Conservation (phyloP, 257 asterid genomes). For the Salvia splendens region DNA sequence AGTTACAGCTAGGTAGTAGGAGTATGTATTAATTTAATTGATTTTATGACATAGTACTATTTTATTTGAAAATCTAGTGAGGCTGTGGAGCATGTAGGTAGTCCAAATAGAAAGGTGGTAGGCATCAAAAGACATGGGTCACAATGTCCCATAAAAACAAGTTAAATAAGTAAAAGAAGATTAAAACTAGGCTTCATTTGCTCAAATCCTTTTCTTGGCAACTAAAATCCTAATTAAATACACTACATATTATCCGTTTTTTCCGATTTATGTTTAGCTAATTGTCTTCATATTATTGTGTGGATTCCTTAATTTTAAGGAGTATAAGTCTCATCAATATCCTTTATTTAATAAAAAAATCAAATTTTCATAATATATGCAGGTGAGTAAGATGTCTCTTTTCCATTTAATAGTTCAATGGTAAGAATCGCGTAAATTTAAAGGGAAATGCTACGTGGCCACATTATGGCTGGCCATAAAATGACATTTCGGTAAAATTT, state of each 20-base stretch:
- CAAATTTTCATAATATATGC: too few species aligned
- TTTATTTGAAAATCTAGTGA: background rate
- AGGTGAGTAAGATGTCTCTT: too few species aligned
- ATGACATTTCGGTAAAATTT: too few species aligned
- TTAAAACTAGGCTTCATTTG: constrained; percentile 30
- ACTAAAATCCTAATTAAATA: constrained; percentile 31
- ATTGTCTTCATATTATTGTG: constrained; percentile 32
- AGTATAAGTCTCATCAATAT: background rate
- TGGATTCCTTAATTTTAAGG: constrained; percentile 7
- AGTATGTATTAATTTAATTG: background rate
- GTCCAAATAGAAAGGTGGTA: constrained; percentile 39
- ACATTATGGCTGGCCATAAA: too few species aligned
- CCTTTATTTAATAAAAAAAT: background rate
- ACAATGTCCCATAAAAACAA: constrained; percentile 45
- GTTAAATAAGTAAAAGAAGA: constrained; percentile 32
- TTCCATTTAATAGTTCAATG: too few species aligned
- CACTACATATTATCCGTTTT: constrained; percentile 35
- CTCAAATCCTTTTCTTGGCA: constrained; percentile 44
- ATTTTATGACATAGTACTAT: background rate
- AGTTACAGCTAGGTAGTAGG: background rate
- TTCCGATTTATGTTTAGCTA: constrained; percentile 9
- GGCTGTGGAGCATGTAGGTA: constrained; percentile 29
- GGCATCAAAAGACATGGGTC: constrained; percentile 57
- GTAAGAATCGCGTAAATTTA: too few species aligned
- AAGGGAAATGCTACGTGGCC: too few species aligned